These are phyloP conservation scores for Microstegium vimineum DNA, from an alignment of 176 grass and related monocot species.

Conservation along the genomic window DNA sequence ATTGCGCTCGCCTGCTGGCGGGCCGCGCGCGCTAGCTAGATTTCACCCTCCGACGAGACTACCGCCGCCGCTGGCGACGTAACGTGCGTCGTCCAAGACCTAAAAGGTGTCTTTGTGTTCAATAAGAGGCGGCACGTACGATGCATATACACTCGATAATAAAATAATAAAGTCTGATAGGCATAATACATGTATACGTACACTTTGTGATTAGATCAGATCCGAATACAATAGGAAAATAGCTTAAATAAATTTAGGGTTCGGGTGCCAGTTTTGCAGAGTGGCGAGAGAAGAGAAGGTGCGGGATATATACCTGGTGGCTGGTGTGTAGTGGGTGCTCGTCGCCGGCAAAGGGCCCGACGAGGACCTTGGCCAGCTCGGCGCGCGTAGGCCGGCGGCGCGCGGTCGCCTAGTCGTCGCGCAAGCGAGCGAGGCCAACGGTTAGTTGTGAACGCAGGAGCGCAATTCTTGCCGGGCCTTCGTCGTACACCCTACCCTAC, in stretches of 20 bases:
- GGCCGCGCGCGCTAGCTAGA: not conserved
- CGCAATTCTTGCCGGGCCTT: not conserved
- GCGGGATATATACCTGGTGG: not conserved
- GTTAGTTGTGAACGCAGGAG: not conserved
- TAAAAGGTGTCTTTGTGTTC: not conserved
- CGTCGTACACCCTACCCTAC: not conserved
- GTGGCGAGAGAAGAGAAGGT: too few species aligned
- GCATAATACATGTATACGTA: too few species aligned
- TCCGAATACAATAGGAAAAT: too few species aligned
- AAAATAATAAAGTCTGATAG: too few species aligned
- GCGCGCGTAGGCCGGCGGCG: not conserved
- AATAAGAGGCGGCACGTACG: not conserved
- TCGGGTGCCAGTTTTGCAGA: too few species aligned
- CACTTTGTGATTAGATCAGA: too few species aligned
- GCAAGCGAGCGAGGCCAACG: not conserved
- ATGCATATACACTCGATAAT: not conserved
- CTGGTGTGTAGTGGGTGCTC: not conserved
- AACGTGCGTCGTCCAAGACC: not conserved
- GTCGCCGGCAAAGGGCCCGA: not conserved
- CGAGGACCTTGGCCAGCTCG: not conserved
- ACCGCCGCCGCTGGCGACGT: not conserved
- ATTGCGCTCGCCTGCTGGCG: not conserved
- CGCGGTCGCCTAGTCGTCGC: not conserved
- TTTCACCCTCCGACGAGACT: not conserved
- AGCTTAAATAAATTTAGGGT: too few species aligned